phyloP scores from a whole-genome alignment of 2,329 filamentous ascomycete species.

The Lasiodiplodia sp. region DNA sequence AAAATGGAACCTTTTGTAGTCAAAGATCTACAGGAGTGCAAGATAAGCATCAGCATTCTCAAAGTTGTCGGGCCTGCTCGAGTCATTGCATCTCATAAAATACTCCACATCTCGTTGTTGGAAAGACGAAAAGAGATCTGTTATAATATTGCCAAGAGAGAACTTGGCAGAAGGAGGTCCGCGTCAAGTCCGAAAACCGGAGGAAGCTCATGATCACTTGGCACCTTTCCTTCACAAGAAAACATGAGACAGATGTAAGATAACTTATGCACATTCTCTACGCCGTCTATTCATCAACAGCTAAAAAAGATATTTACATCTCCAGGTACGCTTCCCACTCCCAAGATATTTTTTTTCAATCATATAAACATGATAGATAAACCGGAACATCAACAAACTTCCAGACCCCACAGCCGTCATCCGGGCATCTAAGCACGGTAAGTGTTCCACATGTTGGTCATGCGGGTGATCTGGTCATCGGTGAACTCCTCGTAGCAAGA shows the following conservation, averaged over 20 bases:
- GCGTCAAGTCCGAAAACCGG: not conserved
- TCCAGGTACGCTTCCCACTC: not conserved
- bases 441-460: conserved; percentile 35
- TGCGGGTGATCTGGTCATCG: conserved; percentile 38
- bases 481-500: conserved; percentile 40
- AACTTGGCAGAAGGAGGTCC: not conserved
- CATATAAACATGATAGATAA: conserved; percentile 6
- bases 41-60: too few relatives aligned
- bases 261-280: not conserved
- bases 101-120: too few relatives aligned
- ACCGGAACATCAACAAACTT: too few relatives aligned
- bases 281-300: not conserved
- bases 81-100: too few relatives aligned
- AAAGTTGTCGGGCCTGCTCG: too few relatives aligned
- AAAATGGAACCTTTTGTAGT: too few relatives aligned
- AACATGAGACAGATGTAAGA: not conserved
- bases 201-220: too few relatives aligned
- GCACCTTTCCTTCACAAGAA: not conserved
- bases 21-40: too few relatives aligned
- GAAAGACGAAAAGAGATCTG: too few relatives aligned
- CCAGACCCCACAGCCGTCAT: not conserved
- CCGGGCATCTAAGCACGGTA: conserved; percentile 33
- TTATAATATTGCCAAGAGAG: not conserved
- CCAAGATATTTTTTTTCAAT: not conserved
- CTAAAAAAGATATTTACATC: not conserved